These are phyloP conservation scores for Cystobasidium onofrii DNA, from an alignment of 768 basidiomycete genomes.

Conservation along the genomic window DNA sequence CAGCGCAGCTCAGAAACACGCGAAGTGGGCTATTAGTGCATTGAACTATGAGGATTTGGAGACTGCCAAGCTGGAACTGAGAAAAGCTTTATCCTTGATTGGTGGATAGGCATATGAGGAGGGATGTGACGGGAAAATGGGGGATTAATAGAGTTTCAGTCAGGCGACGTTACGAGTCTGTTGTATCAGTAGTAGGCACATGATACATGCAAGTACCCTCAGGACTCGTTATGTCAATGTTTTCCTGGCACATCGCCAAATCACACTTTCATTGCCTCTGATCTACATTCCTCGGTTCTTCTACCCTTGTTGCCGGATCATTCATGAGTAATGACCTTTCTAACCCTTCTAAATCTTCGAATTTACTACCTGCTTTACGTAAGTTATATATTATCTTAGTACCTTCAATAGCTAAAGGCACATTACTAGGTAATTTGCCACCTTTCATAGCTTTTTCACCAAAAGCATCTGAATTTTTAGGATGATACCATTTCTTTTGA, in stretches of 20 bases:
- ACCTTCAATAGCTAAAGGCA: slow-evolving; percentile 6
- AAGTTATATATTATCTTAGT: not conserved
- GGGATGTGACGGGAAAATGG: too few species aligned
- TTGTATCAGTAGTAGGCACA: not conserved
- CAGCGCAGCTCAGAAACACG: slow-evolving; percentile 77
- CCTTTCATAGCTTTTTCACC: slow-evolving; percentile 6
- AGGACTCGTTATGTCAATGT: too few species aligned
- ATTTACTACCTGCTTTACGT: not conserved
- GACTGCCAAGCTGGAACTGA: slow-evolving; percentile 74
- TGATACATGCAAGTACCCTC: not conserved
- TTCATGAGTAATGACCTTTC: slow-evolving; percentile 16
- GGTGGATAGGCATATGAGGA: slow-evolving; percentile 36
- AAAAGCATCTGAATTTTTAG: not conserved
- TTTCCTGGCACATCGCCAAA: not conserved
- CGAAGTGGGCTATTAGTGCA: slow-evolving; percentile 85
- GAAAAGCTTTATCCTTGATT: slow-evolving; percentile 56
- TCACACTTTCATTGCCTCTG: not conserved
- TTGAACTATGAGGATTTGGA: slow-evolving; percentile 89
- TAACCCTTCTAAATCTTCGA: slow-evolving; percentile 28
- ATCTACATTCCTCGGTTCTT: not conserved
- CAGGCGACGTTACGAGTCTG: too few species aligned
- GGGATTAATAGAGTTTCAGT: too few species aligned
- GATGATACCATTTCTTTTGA: slow-evolving; percentile 21
- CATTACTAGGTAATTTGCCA: slow-evolving; percentile 4
- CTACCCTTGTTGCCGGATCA: not conserved